Base-by-base conservation (phyloP, 1,139 yeast species). In the Protomyces inouyei region DNA sequence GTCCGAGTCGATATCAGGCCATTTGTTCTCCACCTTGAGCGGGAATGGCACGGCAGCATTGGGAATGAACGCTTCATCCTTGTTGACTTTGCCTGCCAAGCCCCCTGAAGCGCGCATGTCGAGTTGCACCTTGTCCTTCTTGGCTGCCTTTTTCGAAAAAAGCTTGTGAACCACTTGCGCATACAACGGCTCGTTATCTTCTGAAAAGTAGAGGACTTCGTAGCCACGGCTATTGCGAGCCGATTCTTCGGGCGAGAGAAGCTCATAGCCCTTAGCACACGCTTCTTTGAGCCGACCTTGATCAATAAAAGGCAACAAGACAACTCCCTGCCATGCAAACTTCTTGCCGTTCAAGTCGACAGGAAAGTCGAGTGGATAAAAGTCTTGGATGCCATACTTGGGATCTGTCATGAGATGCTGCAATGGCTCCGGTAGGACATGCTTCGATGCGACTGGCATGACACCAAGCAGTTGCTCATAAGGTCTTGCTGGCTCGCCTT, bases 391-490 rank as follows among this genome's bases (percentile, higher is more conserved):
- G 64, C 88, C 95, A 65, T 96, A 88, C 60, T 84, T 83, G 0
- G 86, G 83, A 46, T 86, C 84, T 12, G 85, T 83, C 98, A 92
- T 92, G 70, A 95, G 78, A 0, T 87, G 86, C 66, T 95, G 82
- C 76, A 93, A 89, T 2, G 89, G 84, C 64, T 82, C 85, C 0
- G 99, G 99, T 52, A 95, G 78, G 3, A 88, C 87, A 72, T 90
- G 96, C n/a, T 91, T 88, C 37, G 70, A 67, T 1, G 96, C 97
- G 0, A 98, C 97, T 0, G 99, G 98, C 70, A 95, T 78, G 25
- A 95, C 98, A 71, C 97, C 87, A 97, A 95, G 92, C 71, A 95
- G 82, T 77, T 95, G 99, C 74, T 95, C 99, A 75, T 82, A 95
- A 0, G 99, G 99, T 70, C 84, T 76, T 75, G 93, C 92, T 5